These are phyloP conservation scores for Myriangium duriaei DNA, from an alignment of 2,329 filamentous ascomycete species.

Conservation along the genomic window DNA sequence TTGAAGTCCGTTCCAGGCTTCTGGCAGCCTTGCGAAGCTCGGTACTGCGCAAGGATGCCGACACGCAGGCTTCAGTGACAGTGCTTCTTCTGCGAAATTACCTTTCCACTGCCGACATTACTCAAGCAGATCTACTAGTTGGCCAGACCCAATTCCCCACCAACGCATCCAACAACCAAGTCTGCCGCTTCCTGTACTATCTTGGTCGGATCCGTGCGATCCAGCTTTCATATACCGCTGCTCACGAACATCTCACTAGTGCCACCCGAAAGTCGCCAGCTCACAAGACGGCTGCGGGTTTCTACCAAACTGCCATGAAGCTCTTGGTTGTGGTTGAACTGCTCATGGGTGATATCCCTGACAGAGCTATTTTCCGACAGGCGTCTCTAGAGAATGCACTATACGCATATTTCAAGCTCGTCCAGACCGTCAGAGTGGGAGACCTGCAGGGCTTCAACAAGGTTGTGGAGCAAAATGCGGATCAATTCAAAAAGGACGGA, in stretches of 20 bases:
- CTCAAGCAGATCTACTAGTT: constrained; percentile 88
- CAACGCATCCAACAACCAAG: constrained; percentile 93
- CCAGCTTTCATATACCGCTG: constrained; percentile 92
- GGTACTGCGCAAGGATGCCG: constrained; percentile 91
- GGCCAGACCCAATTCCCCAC: constrained; percentile 92
- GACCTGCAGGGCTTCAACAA: constrained; percentile 89
- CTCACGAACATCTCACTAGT: constrained; percentile 83
- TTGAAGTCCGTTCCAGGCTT: constrained; percentile 73
- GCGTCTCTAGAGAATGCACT: constrained; percentile 75
- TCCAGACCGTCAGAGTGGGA: constrained; percentile 91
- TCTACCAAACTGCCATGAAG: constrained; percentile 93
- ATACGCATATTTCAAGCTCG: constrained; percentile 84
- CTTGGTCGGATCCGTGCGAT: constrained; percentile 92
- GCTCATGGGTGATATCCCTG: constrained; percentile 96
- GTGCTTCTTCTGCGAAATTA: constrained; percentile 93
- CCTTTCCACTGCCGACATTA: constrained; percentile 88
- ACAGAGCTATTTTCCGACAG: constrained; percentile 86
- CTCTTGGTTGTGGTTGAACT: constrained; percentile 92
- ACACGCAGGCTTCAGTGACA: constrained; percentile 94
- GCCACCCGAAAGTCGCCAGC: constrained; percentile 92
- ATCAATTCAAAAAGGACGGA: constrained; percentile 80
- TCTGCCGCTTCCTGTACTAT: constrained; percentile 95
- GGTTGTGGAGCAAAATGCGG: constrained; percentile 66
- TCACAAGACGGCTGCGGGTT: constrained; percentile 77
- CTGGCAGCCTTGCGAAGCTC: constrained; percentile 83